These are phyloP conservation scores for Rutstroemia sp. DNA, from an alignment of 2,329 filamentous ascomycete genomes.

Conservation along the genomic window DNA sequence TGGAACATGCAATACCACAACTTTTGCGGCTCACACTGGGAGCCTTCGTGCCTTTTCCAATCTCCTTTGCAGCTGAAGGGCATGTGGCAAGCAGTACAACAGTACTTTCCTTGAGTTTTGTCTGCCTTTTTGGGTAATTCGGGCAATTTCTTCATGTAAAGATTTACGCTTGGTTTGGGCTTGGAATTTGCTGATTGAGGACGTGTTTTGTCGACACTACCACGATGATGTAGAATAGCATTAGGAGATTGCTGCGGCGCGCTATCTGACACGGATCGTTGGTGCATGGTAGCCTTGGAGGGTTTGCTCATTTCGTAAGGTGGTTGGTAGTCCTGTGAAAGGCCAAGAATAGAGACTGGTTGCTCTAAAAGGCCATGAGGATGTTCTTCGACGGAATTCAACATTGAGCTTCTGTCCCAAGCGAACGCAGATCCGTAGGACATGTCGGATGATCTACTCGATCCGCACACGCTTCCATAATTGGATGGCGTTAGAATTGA, in stretches of 20 bases:
- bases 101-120: conserved; percentile 10
- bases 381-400: not conserved
- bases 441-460: conserved; percentile 11
- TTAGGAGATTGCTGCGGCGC: not conserved
- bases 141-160: not conserved
- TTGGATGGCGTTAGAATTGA: conserved; percentile 4
- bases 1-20: conserved; percentile 19
- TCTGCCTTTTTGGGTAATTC: not conserved
- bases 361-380: not conserved
- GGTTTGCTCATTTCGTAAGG: too few species aligned
- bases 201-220: not conserved
- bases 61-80: conserved; percentile 18
- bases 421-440: conserved; percentile 13
- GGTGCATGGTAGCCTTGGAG: too few species aligned
- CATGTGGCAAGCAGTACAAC: conserved; percentile 15
- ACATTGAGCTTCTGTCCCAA: conserved; percentile 15
- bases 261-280: too few species aligned
- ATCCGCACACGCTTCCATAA: not conserved
- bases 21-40: conserved; percentile 17
- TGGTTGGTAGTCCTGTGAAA: too few species aligned
- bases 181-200: not conserved
- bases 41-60: conserved; percentile 21
- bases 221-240: not conserved
- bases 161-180: not conserved
- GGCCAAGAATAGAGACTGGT: not conserved